A percentile compares a stretch with the other conserved stretches of the same genome.
Evolutionary conservation across 2,329 filamentous ascomycete species (phyloP).

Genomic region (Fusarium lyarnte): DNA sequence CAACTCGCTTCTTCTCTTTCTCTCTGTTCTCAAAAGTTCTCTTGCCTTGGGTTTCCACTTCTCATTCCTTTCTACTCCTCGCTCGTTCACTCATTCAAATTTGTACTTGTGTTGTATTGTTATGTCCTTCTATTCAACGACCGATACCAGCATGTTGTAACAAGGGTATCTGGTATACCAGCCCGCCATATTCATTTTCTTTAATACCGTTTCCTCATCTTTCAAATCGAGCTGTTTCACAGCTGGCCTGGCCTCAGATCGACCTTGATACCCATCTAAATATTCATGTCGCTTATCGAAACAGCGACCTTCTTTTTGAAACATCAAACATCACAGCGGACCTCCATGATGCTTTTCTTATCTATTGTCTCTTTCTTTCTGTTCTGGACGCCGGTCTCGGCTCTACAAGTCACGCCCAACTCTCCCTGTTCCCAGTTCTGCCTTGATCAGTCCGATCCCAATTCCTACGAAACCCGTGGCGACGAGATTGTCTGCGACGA

Average conservation of each 20-base stretch:
- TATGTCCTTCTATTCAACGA: not conserved
- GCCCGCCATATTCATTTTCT: not conserved
- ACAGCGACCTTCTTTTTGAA: not conserved
- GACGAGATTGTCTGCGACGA: constrained; percentile 61
- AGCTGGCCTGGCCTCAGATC: constrained; percentile 33
- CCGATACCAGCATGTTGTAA: constrained; percentile 12
- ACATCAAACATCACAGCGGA: not conserved
- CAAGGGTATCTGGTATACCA: constrained; percentile 25
- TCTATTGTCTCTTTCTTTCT: constrained; percentile 4
- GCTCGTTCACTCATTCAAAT: constrained; percentile 9
- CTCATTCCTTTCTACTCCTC: not conserved
- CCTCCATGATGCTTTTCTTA: constrained; percentile 9
- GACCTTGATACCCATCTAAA: not conserved
- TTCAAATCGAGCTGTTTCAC: constrained; percentile 22
- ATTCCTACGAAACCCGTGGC: constrained; percentile 56
- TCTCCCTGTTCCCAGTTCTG: constrained; percentile 65
- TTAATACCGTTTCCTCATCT: not conserved
- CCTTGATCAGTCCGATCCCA: constrained; percentile 56
- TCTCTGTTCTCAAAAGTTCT: constrained; percentile 14
- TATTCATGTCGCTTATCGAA: constrained; percentile 2
- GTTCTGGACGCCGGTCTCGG: constrained; percentile 43
- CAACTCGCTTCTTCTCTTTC: not conserved
- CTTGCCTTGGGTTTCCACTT: constrained; percentile 2
- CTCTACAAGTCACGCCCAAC: constrained; percentile 62
- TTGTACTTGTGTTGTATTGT: not conserved